These are phyloP conservation scores for Clarireedia paspali DNA, from an alignment of 2,329 filamentous ascomycete species.

Conservation along the genomic window DNA sequence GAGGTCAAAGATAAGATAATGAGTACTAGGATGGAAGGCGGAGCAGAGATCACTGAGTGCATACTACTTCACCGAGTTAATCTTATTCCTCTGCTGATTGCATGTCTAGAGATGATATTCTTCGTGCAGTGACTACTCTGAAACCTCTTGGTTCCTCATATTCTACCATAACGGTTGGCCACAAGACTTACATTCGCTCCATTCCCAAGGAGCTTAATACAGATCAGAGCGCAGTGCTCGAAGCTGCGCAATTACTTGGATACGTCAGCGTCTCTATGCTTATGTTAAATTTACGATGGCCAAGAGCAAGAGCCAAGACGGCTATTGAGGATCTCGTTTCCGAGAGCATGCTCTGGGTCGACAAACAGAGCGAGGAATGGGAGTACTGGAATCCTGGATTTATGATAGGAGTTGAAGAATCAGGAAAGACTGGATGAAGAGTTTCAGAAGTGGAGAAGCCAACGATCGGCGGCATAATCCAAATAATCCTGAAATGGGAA, in stretches of 20 bases:
- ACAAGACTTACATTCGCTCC: constrained; percentile 80
- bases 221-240: constrained; percentile 86
- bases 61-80: constrained; percentile 20
- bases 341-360: constrained; percentile 90
- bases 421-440: constrained; percentile 11
- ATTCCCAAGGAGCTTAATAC: constrained; percentile 92
- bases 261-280: constrained; percentile 89
- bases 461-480: too few relatives aligned
- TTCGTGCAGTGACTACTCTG: constrained; percentile 80
- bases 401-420: constrained; percentile 37
- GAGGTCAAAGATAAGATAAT: constrained; percentile 74
- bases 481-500: too few relatives aligned
- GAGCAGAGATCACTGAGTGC: constrained; percentile 70
- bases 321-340: constrained; percentile 84
- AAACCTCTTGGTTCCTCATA: constrained; percentile 85
- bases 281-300: constrained; percentile 79
- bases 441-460: background rate
- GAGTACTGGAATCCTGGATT: constrained; percentile 90
- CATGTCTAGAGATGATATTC: constrained; percentile 66
- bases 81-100: constrained; percentile 2
- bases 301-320: constrained; percentile 74
- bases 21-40: constrained; percentile 65
- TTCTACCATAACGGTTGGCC: constrained; percentile 74
- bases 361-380: constrained; percentile 75
- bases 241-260: constrained; percentile 82